These are phyloP conservation scores for Coemansia sp. DNA, from an alignment of 371 early-diverging fungal species.

Conservation along the genomic window DNA sequence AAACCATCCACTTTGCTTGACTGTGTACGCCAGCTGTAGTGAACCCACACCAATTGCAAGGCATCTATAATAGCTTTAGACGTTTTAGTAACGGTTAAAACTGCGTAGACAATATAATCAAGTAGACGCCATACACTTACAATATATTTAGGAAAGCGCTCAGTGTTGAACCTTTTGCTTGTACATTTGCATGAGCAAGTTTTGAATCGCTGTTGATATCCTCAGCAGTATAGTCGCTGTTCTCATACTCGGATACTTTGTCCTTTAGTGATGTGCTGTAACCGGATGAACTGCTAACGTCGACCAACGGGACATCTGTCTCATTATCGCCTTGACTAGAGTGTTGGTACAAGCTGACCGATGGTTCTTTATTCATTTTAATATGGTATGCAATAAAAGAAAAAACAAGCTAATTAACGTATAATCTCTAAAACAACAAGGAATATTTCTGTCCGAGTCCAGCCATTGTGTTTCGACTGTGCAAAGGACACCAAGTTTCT, in stretches of 20 bases:
- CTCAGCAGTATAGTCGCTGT: not conserved
- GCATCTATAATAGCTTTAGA: slow-evolving; percentile 15
- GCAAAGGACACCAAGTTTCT: not conserved
- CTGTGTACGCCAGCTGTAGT: slow-evolving; percentile 76
- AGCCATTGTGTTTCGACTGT: not conserved
- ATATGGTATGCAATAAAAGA: not conserved
- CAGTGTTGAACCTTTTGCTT: slow-evolving; percentile 31
- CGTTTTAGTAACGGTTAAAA: slow-evolving; percentile 27
- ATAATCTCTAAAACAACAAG: not conserved
- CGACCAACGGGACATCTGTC: not conserved
- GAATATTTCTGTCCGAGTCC: no score
- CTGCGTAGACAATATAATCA: not conserved
- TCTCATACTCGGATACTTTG: not conserved
- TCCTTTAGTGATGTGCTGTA: slow-evolving; percentile 6
- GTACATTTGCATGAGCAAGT: not conserved
- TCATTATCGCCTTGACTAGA: not conserved
- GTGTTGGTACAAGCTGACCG: not conserved
- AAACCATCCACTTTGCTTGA: slow-evolving; percentile 82
- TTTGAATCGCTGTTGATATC: not conserved
- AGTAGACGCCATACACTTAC: slow-evolving; percentile 53
- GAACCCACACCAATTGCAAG: slow-evolving; percentile 72
- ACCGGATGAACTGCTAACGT: not conserved
- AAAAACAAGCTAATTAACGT: not conserved
- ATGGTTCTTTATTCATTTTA: not conserved
- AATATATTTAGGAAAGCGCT: slow-evolving; percentile 44